Conservation (phyloP, 805 yeast species). For the Myxozyma mucilagina region DNA sequence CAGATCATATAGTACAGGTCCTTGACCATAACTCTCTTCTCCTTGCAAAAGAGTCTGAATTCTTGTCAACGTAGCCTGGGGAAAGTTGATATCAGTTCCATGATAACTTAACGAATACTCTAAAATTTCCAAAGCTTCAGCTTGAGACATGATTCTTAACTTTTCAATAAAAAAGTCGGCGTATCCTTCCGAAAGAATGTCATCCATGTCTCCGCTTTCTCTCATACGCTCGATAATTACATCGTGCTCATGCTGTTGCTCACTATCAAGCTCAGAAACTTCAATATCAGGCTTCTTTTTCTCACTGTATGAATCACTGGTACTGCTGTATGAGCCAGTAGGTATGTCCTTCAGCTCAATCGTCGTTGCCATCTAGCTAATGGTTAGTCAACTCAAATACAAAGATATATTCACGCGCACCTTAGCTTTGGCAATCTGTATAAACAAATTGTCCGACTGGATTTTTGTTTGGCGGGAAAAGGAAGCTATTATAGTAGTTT, state of each 20-base stretch:
- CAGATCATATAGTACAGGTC: constrained; percentile 31
- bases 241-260: constrained; percentile 1
- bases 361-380: too few species aligned
- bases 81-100: constrained; percentile 49
- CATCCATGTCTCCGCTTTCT: constrained; percentile 29
- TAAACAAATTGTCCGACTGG: too few species aligned
- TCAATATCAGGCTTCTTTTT: too few species aligned
- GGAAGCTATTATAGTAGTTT: too few species aligned
- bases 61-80: constrained; percentile 42
- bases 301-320: too few species aligned
- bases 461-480: too few species aligned
- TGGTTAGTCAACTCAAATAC: too few species aligned
- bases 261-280: neutral
- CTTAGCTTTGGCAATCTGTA: too few species aligned
- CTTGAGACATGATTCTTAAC: constrained; percentile 41
- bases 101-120: constrained; percentile 44
- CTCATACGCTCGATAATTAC: constrained; percentile 20
- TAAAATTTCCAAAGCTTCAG: constrained; percentile 45
- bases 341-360: too few species aligned
- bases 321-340: too few species aligned
- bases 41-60: constrained; percentile 39
- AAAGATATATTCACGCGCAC: too few species aligned
- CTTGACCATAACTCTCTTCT: constrained; percentile 32
- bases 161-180: constrained; percentile 47
- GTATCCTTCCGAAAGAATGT: constrained; percentile 20